These are phyloP conservation scores for Coelastrella sp. DNA, from an alignment of 139 green algal species.

Conservation along the genomic window DNA sequence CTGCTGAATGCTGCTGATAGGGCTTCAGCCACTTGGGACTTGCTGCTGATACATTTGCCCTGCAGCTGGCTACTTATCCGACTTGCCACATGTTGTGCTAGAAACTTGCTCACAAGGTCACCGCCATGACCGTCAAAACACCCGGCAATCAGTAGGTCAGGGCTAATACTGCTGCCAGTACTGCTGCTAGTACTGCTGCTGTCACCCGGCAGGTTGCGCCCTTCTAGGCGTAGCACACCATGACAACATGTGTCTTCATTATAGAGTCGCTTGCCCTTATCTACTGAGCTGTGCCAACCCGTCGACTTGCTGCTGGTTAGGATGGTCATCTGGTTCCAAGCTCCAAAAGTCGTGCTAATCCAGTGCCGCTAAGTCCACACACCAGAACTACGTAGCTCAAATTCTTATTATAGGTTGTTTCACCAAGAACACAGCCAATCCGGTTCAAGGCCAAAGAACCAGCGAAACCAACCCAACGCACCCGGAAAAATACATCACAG, in stretches of 20 bases:
- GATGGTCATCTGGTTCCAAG: neutral
- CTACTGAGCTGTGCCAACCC: neutral
- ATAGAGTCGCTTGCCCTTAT: slow-evolving; percentile 15
- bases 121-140: slow-evolving; percentile 65
- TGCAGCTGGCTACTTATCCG: slow-evolving; percentile 7
- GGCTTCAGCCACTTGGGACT: neutral
- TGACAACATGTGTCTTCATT: slow-evolving; percentile 57
- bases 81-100: neutral
- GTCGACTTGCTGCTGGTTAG: neutral
- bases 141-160: neutral
- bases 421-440: too few species aligned
- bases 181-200: neutral
- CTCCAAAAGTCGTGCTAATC: too few species aligned
- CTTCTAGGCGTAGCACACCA: neutral
- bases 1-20: neutral
- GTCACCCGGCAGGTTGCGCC: neutral
- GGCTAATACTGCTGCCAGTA: neutral
- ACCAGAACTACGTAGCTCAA: too few species aligned
- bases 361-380: too few species aligned
- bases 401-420: too few species aligned
- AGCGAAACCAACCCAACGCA: too few species aligned
- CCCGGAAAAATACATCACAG: too few species aligned
- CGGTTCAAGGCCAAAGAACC: too few species aligned
- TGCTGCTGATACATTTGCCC: neutral
- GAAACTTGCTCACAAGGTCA: slow-evolving; percentile 33